Base-by-base conservation (phyloP, 176 grass and related monocot species). In the Alopecurus myosuroides region DNA sequence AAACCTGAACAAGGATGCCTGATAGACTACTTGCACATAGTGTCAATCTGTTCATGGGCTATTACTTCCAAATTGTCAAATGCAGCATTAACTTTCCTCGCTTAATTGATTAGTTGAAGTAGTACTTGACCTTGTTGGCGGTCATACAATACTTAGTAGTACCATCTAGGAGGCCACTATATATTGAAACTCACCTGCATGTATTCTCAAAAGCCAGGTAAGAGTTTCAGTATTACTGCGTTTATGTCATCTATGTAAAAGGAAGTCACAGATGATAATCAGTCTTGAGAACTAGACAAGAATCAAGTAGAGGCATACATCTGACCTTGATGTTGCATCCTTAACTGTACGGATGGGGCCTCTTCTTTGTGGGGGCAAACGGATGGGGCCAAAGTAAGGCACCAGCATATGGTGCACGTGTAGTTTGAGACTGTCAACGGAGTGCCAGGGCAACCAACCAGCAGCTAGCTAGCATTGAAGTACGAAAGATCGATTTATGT, bases 391-490 rank as follows among this genome's bases (percentile, higher is more conserved):
- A 15, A 84, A 51, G 18, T 65, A 48, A 48, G 3, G 80, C 9
- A 58, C 61, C 20, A 82, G 25, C 70, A 82, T 55, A 75, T 63
- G 33, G 13, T 10, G 50, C 53, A 73, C 25, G 55, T 84, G 44
- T 73, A 33, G 77, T 25, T 84, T 62, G 73, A 74, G 39, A 8
- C 0, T 33, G 11, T 49, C 61, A 60, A 68, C 82, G 74, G 52
- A 62, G 76, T 63, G 63, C 80, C 40, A 71, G 63, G 41, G 67
- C 42, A 55, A 84, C 81, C 75, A 88, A 84, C 81, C 65, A 29
- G 13, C 65, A 51, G 53, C 44, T 73, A 77, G 37, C 62, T 69
- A 88, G 55, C 45, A 34, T 65, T 84, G 61, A 83, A 79, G 35
- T 83, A 39, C 30, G 81, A 79, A 88, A 79, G 67, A 67, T 53